Base-by-base conservation (phyloP, 1,284 basidiomycete species). In the Binderoboletus segoi region DNA sequence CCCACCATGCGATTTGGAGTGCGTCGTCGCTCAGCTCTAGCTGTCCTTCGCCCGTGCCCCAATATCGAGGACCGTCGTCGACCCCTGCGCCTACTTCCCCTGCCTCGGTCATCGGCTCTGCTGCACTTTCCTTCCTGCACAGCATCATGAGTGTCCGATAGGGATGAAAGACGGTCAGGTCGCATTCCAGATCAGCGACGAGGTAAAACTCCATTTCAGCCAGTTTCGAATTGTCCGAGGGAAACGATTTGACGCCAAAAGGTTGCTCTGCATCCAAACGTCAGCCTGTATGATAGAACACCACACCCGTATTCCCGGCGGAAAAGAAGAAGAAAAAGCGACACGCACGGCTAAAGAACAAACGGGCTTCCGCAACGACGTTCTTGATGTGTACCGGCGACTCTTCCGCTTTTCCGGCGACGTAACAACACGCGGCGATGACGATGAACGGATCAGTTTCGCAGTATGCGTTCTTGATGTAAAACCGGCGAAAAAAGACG, bases 201-300 rank as follows among this genome's bases (percentile, higher is more conserved):
- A 99, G 84, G 74, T 98, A 98, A 75, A 98, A 98, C 73, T 98
- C 96, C 96, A 98, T 98, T 73, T 98, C 96, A 6, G 96, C 96
- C 7, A 99, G 77, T 67, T 93, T 94, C n/a, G 88, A 84, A 63
- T 94, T 88, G 68, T 98, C 94, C 0, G 87, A 82, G 0, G 92
- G 86, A 66, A 96, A 94, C 33, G 82, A 76, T 67, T 91, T 89
- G 66, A 89, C 77, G 16, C 82, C 82, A 63, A 90, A 90, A 33
- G 83, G 83, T 65, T 83, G 83, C 41, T 79, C 82, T 84, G 54
- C 7, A 23, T 37, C 13, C 30, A 53, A 44, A 21, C 18, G 16
- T 35, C 7, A 35, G 33, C 7, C 13, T 3, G 2, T 20, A 38
- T n/a, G 35, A 40, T n/a, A n/a, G n/a, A n/a, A n/a, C n/a, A n/a